Evolutionary conservation across 495 filamentous ascomycete genomes (phyloP), one percentile per base, ranked within the genome.

Genomic region (Glarea lozoyensis): DNA sequence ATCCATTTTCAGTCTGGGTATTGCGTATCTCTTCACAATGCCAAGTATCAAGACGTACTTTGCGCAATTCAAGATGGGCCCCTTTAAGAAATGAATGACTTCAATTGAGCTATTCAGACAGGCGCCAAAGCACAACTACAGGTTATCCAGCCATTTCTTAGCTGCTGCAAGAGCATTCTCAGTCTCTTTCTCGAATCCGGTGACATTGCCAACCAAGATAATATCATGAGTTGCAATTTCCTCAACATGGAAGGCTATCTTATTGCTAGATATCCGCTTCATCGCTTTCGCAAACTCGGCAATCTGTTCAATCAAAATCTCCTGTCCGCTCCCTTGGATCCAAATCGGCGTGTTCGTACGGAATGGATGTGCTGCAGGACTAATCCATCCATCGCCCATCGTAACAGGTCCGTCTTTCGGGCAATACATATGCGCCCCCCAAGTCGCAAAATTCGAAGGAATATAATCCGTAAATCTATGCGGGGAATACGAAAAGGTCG

Each of bases 391-490:
- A 5, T 45, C 44, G 3, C 9, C 22, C 15, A 44, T 22, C 17
- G 45, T 37, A 5, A 53, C 32, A 1, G 2, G 12, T 1, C 36
- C 42, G 30, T 54, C 24, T 35, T 31, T 25, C 2, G 43, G 45
- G 0, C 42, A 23, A 16, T 53, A 43, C 5, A 35, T 15, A 3
- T n/a, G 6, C 12, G 49, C 53, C 2, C 55, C 55, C 55, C 55
- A 58, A 13, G 10, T 27, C 0, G 40, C 54, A 30, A 57, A 57
- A 7, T 43, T 39, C 12, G 23, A 27, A 36, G 34, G 36, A 19
- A 59, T 39, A 43, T 59, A 59, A 42, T 59, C 56, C 4, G 54
- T 54, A 0, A n/a, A 10, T 37, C 45, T 43, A 34, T 57, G 46
- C 1, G 52, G 52, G 16, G 39, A 50, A 7, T 32, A 9, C 1